Percentiles rank a stretch among this genome's conserved stretches.
Conservation (phyloP, 1,284 basidiomycete species). For the Cutaneotrichosporon sp. region DNA sequence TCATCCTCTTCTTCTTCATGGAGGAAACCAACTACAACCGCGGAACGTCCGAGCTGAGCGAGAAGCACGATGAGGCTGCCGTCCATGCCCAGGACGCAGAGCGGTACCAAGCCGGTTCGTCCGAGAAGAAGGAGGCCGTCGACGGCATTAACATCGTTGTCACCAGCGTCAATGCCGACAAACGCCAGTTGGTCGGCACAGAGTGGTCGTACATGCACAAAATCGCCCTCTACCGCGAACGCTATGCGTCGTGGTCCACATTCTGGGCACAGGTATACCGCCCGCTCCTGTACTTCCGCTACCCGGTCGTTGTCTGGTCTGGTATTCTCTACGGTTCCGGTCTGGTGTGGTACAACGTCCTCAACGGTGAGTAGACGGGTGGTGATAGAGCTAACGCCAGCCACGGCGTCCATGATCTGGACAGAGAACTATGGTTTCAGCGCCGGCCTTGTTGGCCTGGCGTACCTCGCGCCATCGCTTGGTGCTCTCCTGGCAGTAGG, state of each 20-base stretch:
- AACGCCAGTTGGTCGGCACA: conserved; percentile 3
- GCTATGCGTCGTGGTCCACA: conserved; percentile 4
- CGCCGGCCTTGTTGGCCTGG: conserved; percentile 20
- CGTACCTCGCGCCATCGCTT: conserved; percentile 21
- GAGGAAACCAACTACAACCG: conserved; percentile 25
- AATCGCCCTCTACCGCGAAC: conserved; percentile 11
- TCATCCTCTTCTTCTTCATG: conserved; percentile 19
- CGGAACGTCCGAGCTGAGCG: conserved; percentile 13
- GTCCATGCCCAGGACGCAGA: background rate
- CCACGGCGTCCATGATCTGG: conserved; percentile 16
- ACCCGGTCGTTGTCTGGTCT: conserved; percentile 21
- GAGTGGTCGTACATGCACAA: conserved; percentile 3
- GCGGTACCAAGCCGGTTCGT: background rate
- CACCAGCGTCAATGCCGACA: background rate
- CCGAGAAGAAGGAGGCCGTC: background rate
- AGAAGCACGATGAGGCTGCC: conserved; percentile 2
- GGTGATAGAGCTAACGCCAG: too few relatives aligned
- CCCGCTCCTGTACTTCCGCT: conserved; percentile 14
- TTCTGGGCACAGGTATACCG: conserved; percentile 16
- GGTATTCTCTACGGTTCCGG: conserved; percentile 20
- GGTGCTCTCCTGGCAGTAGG: conserved; percentile 17
- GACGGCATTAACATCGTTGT: background rate
- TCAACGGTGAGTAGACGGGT: conserved; percentile 11
- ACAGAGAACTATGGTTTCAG: conserved; percentile 12
- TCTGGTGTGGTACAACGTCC: conserved; percentile 24